Evolutionary conservation across 2,329 filamentous ascomycete genomes (phyloP).

Genomic region (Hypomyces rosellus): DNA sequence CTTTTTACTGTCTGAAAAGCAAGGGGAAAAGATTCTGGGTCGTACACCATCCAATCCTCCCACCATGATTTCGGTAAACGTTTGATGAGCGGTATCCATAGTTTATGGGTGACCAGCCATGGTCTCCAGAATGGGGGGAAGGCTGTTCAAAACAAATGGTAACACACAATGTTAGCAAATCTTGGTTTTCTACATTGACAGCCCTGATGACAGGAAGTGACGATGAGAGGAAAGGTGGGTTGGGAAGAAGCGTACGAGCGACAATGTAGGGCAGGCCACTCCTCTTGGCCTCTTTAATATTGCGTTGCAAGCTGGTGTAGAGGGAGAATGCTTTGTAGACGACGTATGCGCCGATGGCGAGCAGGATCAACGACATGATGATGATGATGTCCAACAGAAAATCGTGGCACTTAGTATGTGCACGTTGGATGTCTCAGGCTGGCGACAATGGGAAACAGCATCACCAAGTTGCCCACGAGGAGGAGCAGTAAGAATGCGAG

Average conservation of each 20-base stretch:
- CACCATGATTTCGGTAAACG: slow-evolving; percentile 49
- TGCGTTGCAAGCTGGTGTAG: slow-evolving; percentile 32
- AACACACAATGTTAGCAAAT: background rate
- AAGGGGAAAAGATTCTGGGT: slow-evolving; percentile 3
- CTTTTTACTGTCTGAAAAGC: too few species aligned
- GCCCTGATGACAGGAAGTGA: background rate
- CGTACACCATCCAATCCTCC: slow-evolving; percentile 55
- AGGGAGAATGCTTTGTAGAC: slow-evolving; percentile 28
- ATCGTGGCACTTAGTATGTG: too few species aligned
- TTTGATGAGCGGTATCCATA: slow-evolving; percentile 52
- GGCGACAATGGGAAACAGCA: too few species aligned
- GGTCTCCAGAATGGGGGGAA: slow-evolving; percentile 42
- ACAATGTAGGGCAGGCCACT: slow-evolving; percentile 48
- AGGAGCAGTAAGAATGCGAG: too few species aligned
- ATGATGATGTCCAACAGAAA: too few species aligned
- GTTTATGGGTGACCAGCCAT: slow-evolving; percentile 49
- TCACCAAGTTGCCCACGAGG: too few species aligned
- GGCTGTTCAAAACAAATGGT: slow-evolving; percentile 29
- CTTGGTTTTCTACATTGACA: background rate
- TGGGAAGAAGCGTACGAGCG: slow-evolving; percentile 38
- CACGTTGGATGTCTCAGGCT: too few species aligned
- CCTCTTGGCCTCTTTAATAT: slow-evolving; percentile 44
- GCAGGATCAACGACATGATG: slow-evolving; percentile 30
- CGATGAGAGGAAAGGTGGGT: background rate
- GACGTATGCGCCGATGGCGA: slow-evolving; percentile 27